A percentile compares a stretch with the other conserved stretches of the same genome.
Conservation (phyloP, 2,329 filamentous ascomycete genomes). For the Penicillium sp. region DNA sequence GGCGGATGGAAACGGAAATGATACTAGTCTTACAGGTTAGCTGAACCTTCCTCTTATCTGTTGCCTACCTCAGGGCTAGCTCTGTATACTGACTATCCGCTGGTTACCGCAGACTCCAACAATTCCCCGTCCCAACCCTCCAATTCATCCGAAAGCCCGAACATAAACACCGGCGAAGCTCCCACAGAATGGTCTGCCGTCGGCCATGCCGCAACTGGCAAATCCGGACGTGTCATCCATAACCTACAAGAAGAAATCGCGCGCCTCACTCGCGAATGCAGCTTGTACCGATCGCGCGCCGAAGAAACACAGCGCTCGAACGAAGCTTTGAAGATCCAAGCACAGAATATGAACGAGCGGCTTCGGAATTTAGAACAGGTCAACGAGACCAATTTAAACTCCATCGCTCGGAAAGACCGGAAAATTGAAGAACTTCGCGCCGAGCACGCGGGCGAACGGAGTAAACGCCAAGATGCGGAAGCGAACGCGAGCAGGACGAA, state of each 20-base stretch:
- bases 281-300: conserved; percentile 44
- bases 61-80: not conserved
- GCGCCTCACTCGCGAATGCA: conserved; percentile 48
- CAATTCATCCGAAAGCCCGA: conserved; percentile 18
- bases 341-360: conserved; percentile 47
- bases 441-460: conserved; percentile 44
- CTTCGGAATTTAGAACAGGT: conserved; percentile 48
- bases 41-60: not conserved
- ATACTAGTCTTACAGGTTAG: not conserved
- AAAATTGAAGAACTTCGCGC: conserved; percentile 48
- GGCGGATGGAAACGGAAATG: not conserved
- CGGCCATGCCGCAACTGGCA: conserved; percentile 50
- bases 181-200: conserved; percentile 51
- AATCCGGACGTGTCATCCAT: conserved; percentile 53
- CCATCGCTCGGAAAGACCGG: conserved; percentile 49
- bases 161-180: conserved; percentile 30
- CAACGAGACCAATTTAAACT: conserved; percentile 48
- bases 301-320: conserved; percentile 50
- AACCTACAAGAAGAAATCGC: conserved; percentile 53
- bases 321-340: conserved; percentile 46
- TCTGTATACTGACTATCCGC: not conserved
- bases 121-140: conserved; percentile 16
- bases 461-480: conserved; percentile 43
- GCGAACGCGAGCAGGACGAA: conserved; percentile 37
- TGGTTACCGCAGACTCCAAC: conserved; percentile 14